Base-by-base conservation (phyloP, 441 rosid species). In the Erodium trifolium region DNA sequence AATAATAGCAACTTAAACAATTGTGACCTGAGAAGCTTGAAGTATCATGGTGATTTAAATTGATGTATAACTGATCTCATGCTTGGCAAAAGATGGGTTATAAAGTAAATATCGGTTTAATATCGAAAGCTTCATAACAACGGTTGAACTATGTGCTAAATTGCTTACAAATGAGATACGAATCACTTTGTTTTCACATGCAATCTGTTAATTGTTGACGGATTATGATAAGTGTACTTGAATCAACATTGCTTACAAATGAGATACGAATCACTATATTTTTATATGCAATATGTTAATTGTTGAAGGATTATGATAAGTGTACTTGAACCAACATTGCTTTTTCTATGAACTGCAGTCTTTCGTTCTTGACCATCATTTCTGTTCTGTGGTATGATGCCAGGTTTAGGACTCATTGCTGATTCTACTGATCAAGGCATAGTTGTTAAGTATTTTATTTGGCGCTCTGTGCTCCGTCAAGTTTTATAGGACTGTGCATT, bases 401-500 rank as follows among this genome's bases (percentile, higher is more conserved):
- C 96, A 92, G 96, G 90, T 80, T 79, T 69, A 73, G 70, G 75
- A 70, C 64, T 77, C 67, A 71, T 71, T 67, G 74, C 67, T 80
- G 73, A 69, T 67, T n/a, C 67, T 70, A 70, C 71, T 69, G 82
- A 76, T 76, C 72, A 76, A 71, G 76, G 70, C 65, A 45, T 77
- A 76, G 69, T 60, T 73, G 17, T 77, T 69, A 73, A 71, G 72
- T 73, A 53, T 8, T 65, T 34, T 69, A 77, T 69, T 72, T 76
- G 60, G 75, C 73, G 75, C 74, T 55, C 37, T 34, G 62, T 55
- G 70, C 72, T 76, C 68, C 76, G 63, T 74, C 78, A 69, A 74
- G 71, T 70, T 73, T 73, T 68, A 65, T 72, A 63, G 76, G 75
- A 79, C 66, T 75, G 62, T 69, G 68, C 72, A 68, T 75, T 74